Base-by-base conservation (phyloP, 2,329 filamentous ascomycete species). In the Cryphonectria nitschkei region DNA sequence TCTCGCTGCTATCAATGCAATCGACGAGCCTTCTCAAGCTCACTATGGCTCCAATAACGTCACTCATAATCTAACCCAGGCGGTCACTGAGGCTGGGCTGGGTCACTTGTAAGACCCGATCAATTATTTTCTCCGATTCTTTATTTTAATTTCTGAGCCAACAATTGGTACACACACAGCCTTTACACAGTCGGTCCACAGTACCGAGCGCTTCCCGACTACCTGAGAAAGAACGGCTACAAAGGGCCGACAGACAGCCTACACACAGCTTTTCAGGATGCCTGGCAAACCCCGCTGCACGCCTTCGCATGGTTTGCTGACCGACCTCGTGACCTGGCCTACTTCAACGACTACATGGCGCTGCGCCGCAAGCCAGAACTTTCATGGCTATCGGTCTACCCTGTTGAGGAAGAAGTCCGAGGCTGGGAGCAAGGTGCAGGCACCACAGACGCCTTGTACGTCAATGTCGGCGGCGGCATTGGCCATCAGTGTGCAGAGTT, bases 401-500 rank as follows among this genome's bases (percentile, higher is more conserved):
- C 65, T 1, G 65, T 58, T 3, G 41, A 43, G 41, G 8, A 11
- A 43, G 41, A 43, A 11, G 41, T 43, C 41, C 9, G 41, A 14
- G 14, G 14, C 41, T 43, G 41, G 41, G 41, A 43, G 34, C 34
- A 37, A 37, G 3, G 34, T 16, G 41, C 41, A 3, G 41, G 41
- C 41, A 14, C 11, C 13, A 11, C 9, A 13, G 8, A 14, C 9
- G 41, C 13, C 14, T 9, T 70, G 2, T 70, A 68, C 2, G 65
- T 70, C 9, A 65, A 70, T 11, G 46, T 70, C 1, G 69, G 69
- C 8, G 69, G 69, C 9, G 65, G 65, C 0, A 68, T 70, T 2
- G 69, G 69, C 1, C 67, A 65, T 32, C 69, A 70, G 39, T 70
- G 69, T 19, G 65, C 60, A 4, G 54, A 43, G 2, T 41, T 70